These are phyloP conservation scores for Astrocystis sublimbata DNA, from an alignment of 495 filamentous ascomycete genomes.

Conservation along the genomic window DNA sequence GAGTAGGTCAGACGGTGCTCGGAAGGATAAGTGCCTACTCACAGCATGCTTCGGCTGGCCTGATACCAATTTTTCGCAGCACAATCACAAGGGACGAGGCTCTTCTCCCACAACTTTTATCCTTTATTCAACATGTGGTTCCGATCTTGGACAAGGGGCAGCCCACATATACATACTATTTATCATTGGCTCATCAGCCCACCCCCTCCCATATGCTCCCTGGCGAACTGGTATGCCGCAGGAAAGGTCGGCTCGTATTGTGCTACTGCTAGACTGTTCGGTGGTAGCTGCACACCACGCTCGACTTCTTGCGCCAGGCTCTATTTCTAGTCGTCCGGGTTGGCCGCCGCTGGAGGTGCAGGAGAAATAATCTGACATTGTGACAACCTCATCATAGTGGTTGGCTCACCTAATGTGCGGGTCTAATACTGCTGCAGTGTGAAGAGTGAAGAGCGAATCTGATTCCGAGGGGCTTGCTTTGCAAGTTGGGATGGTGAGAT, in stretches of 20 bases:
- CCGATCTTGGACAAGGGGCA: conserved; percentile 12
- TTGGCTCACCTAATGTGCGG: too few relatives aligned
- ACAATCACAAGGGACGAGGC: not conserved
- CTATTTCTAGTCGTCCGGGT: not conserved
- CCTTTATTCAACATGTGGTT: not conserved
- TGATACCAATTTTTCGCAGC: not conserved
- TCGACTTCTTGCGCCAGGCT: conserved; percentile 18
- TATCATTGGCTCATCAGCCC: conserved; percentile 15
- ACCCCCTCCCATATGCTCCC: too few relatives aligned
- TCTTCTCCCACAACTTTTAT: conserved; percentile 6
- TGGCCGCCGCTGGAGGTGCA: conserved; percentile 7
- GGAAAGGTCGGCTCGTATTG: conserved; percentile 31
- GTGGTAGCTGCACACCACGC: conserved; percentile 17
- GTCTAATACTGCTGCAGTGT: conserved; percentile 10
- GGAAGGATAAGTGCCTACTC: too few relatives aligned
- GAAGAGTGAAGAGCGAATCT: conserved; percentile 1
- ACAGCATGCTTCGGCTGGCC: not conserved
- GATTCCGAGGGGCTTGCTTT: not conserved
- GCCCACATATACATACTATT: conserved; percentile 16
- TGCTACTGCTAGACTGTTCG: too few relatives aligned
- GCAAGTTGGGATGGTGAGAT: not conserved
- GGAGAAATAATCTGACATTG: not conserved
- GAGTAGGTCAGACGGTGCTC: not conserved
- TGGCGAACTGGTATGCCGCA: too few relatives aligned
- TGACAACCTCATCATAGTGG: not conserved